phyloP scores from a whole-genome alignment of 2,329 filamentous ascomycete species.

The Fusarium agapanthi region DNA sequence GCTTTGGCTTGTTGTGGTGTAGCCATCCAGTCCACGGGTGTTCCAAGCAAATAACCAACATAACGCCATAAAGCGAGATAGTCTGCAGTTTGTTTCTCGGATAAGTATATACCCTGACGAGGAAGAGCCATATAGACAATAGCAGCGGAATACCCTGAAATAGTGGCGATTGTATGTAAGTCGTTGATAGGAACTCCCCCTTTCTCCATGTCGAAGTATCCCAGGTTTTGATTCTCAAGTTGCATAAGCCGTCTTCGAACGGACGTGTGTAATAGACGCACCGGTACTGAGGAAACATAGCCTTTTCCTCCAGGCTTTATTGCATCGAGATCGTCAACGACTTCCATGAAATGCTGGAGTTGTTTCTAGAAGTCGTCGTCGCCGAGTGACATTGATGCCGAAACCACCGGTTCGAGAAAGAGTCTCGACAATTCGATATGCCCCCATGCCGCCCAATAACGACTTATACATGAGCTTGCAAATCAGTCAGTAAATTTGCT shows the following conservation, averaged over 20 bases:
- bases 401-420: slow-evolving; percentile 80
- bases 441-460: slow-evolving; percentile 75
- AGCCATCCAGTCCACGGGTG: slow-evolving; percentile 69
- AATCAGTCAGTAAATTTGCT: background rate
- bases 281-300: slow-evolving; percentile 68
- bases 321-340: slow-evolving; percentile 69
- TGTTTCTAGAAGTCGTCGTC: slow-evolving; percentile 72
- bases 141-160: slow-evolving; percentile 73
- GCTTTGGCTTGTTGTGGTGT: slow-evolving; percentile 63
- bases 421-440: slow-evolving; percentile 77
- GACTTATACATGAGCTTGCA: slow-evolving; percentile 68
- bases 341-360: slow-evolving; percentile 78
- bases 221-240: slow-evolving; percentile 60
- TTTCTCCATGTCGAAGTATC: slow-evolving; percentile 67
- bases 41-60: slow-evolving; percentile 75
- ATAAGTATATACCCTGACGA: slow-evolving; percentile 74
- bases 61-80: slow-evolving; percentile 82
- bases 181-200: slow-evolving; percentile 77
- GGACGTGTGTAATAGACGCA: slow-evolving; percentile 71
- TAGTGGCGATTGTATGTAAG: slow-evolving; percentile 77
- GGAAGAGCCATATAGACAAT: slow-evolving; percentile 76
- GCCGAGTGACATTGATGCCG: slow-evolving; percentile 70
- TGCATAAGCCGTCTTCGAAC: slow-evolving; percentile 70
- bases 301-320: slow-evolving; percentile 73
- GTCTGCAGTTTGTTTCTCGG: slow-evolving; percentile 69